phyloP scores from a whole-genome alignment of 169 alveolate species.

The Eimeria acervulina region DNA sequence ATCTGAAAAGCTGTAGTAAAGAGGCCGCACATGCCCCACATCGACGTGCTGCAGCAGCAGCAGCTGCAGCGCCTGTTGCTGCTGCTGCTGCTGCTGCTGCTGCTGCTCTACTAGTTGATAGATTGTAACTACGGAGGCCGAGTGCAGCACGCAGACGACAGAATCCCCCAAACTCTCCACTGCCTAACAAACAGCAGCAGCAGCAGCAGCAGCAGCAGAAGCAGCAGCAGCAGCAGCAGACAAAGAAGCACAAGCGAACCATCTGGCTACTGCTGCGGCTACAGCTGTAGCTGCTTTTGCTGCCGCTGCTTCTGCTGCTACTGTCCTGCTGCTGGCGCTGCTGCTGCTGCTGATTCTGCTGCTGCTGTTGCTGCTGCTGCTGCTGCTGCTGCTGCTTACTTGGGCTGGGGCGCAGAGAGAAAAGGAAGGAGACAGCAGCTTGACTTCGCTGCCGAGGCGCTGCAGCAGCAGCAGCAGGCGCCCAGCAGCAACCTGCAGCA shows the following conservation, averaged over 20 bases:
- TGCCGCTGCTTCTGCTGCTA: background rate
- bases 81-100: conserved; percentile 56
- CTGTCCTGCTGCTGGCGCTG: background rate
- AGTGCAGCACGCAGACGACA: conserved; percentile 49
- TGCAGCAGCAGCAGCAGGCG: too few relatives aligned
- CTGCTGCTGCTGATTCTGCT: background rate
- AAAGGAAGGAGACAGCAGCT: background rate
- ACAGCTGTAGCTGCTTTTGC: background rate
- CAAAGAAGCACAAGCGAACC: too few relatives aligned
- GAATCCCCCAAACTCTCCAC: conserved; percentile 37
- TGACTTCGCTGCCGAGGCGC: background rate
- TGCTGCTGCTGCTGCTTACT: conserved; percentile 20
- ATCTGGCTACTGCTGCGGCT: too few relatives aligned
- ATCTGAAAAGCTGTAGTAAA: conserved; percentile 36
- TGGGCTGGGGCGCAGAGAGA: conserved; percentile 36
- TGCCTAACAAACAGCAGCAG: conserved; percentile 6
- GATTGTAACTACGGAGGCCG: background rate
- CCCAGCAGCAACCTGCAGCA: background rate
- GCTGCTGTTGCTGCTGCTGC: background rate
- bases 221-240: background rate
- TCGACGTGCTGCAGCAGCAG: background rate
- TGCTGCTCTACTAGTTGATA: conserved; percentile 5
- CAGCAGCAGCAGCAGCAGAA: background rate
- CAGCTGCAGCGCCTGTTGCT: conserved; percentile 44
- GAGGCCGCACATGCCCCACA: conserved; percentile 45